Conservation (phyloP, 441 rosid species). For the Gossypium schwendimanii region DNA sequence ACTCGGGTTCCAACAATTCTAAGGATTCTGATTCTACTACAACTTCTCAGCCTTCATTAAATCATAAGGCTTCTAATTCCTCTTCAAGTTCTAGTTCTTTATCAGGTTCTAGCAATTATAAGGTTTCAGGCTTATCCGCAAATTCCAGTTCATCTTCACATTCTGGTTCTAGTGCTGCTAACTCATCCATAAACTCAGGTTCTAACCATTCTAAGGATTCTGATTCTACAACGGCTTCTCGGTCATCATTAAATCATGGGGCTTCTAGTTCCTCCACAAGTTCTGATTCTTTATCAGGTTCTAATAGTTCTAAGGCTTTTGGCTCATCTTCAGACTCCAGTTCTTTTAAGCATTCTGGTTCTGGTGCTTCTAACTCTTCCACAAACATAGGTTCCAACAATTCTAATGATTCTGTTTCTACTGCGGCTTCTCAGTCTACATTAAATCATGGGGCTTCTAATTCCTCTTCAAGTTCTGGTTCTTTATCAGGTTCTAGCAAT, state of each 20-base stretch:
- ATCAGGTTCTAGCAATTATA: not conserved
- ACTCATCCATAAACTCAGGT: not conserved
- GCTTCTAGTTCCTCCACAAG: not conserved
- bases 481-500: not conserved
- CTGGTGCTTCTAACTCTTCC: not conserved
- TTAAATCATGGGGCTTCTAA: not conserved
- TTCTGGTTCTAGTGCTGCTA: not conserved
- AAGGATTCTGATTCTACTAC: not conserved
- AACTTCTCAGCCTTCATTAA: not conserved
- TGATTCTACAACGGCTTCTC: not conserved
- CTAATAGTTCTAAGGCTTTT: not conserved
- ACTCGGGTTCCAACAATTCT: not conserved
- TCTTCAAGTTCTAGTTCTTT: not conserved
- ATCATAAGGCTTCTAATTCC: not conserved
- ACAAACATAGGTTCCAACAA: not conserved
- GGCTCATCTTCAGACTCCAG: not conserved
- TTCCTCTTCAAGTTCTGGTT: not conserved
- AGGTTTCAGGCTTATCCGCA: not conserved
- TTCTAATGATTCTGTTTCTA: not conserved
- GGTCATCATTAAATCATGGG: not conserved
- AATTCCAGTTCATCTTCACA: too few species aligned
- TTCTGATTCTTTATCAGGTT: not conserved
- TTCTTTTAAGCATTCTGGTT: not conserved
- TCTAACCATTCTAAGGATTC: not conserved
- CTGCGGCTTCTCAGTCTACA: not conserved